phyloP scores from a whole-genome alignment of 352 stramenopile species.

The Plasmopara halstedii region DNA sequence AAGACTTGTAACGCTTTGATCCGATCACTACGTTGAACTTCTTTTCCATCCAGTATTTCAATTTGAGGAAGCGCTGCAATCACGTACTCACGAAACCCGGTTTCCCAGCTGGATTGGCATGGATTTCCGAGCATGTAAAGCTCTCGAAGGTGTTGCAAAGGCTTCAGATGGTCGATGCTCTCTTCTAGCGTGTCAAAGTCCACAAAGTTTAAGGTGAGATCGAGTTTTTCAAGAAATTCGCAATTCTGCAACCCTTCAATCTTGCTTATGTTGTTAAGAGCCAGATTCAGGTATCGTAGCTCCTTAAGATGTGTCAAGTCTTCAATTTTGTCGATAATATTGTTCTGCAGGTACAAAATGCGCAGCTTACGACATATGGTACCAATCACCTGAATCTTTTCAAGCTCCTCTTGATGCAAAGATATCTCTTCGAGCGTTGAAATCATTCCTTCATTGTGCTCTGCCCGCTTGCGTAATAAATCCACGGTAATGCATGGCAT shows the following conservation, averaged over 20 bases:
- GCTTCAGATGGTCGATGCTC: slow-evolving; percentile 75
- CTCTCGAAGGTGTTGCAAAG: slow-evolving; percentile 78
- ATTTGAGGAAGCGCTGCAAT: slow-evolving; percentile 83
- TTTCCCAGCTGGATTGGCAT: slow-evolving; percentile 64
- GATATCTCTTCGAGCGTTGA: slow-evolving; percentile 92
- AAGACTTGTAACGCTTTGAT: slow-evolving; percentile 87
- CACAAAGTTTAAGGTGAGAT: slow-evolving; percentile 95
- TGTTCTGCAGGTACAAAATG: slow-evolving; percentile 96
- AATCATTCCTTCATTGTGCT: slow-evolving; percentile 92
- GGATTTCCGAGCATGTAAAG: slow-evolving; percentile 95
- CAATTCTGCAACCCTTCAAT: slow-evolving; percentile 82
- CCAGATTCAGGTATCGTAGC: slow-evolving; percentile 94
- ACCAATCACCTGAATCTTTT: slow-evolving; percentile 88
- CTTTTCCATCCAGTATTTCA: slow-evolving; percentile 83
- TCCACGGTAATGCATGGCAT: slow-evolving; percentile 77
- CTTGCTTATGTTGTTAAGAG: slow-evolving; percentile 90
- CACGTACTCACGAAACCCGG: slow-evolving; percentile 74
- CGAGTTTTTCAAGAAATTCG: slow-evolving; percentile 90
- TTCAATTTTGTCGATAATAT: slow-evolving; percentile 92
- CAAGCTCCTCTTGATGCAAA: slow-evolving; percentile 90
- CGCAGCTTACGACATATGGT: slow-evolving; percentile 86
- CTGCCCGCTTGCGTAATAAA: slow-evolving; percentile 82
- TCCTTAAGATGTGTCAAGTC: slow-evolving; percentile 91
- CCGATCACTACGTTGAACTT: slow-evolving; percentile 76
- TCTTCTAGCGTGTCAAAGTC: slow-evolving; percentile 86